Evolutionary conservation across 331 rosid species (phyloP), one percentile per base, ranked within the genome.

Genomic region (Arachis monticola): DNA sequence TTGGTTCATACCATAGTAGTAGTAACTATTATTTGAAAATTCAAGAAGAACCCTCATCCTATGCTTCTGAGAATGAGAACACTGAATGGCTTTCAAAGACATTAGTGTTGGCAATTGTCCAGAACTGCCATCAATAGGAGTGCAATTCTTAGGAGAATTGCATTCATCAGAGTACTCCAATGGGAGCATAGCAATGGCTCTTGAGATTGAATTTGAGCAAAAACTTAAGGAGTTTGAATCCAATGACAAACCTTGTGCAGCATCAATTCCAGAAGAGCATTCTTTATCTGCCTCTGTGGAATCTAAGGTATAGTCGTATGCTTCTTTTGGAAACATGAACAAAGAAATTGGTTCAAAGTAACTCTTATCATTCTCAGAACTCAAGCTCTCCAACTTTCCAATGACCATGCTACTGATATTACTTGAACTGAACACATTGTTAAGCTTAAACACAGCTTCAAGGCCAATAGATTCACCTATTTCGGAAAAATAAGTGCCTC

Each of bases 331-430:
- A 73, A 87, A 69, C 63, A 87, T 44, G 69, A 87, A 40, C 2
- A 89, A 17, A 65, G 91, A 80, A 73, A 86, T 10, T 32, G 91
- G 80, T n/a, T 74, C 73, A 64, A 82, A 88, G 74, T 69, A 32
- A 32, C 31, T 52, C 61, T 61, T 42, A 53, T 74, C 80, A 8
- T 72, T 60, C 35, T 69, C 30, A 50, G 79, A 64, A 73, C 46
- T 74, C 82, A 60, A 79, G 55, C 91, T 86, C 81, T 89, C 81
- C 55, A 89, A 77, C 62, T 79, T 83, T 22, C 95, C 95, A 81
- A 48, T 85, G 55, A 89, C 61, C 70, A 91, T 52, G 53, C 74
- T 84, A 31, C 67, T 77, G 27, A 81, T 59, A 2, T 30, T 68
- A 63, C 73, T 81, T 27, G 87, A 78, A 17, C 52, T 85, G 35